phyloP scores from a whole-genome alignment of 768 basidiomycete genomes.

The Pleurotus tuber-regium region DNA sequence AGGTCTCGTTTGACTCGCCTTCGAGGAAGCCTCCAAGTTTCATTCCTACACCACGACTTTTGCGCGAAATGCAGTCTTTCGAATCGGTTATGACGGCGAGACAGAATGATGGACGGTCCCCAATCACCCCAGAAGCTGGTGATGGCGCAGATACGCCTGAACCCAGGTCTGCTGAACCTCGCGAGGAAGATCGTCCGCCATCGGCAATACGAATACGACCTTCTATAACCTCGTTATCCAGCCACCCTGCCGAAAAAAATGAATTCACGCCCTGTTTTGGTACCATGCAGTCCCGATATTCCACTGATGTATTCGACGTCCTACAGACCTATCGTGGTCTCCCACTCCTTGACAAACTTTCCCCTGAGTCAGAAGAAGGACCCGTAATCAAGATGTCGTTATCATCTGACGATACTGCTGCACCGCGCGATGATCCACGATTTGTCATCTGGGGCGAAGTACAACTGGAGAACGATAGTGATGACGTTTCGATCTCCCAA shows the following conservation, averaged over 20 bases:
- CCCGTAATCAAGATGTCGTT: slow-evolving; percentile 75
- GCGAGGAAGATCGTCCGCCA: slow-evolving; percentile 21
- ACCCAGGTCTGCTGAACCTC: background rate
- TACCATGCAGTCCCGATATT: slow-evolving; percentile 61
- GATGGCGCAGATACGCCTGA: no score
- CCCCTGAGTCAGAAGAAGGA: slow-evolving; percentile 51
- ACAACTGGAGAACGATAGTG: slow-evolving; percentile 29
- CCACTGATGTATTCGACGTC: slow-evolving; percentile 77
- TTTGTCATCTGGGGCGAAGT: slow-evolving; percentile 89
- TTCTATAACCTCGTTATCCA: slow-evolving; percentile 9
- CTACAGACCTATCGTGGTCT: slow-evolving; percentile 78
- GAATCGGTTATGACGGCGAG: slow-evolving; percentile 79
- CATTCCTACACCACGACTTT: slow-evolving; percentile 45
- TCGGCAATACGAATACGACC: slow-evolving; percentile 24
- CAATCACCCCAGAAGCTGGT: slow-evolving; percentile 4
- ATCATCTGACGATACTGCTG: slow-evolving; percentile 60
- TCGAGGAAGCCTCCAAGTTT: slow-evolving; percentile 39
- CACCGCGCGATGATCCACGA: slow-evolving; percentile 83
- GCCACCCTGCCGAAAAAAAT: slow-evolving; percentile 16
- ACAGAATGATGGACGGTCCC: slow-evolving; percentile 34
- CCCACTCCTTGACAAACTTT: slow-evolving; percentile 67
- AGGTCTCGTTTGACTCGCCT: slow-evolving; percentile 62
- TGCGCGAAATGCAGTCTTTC: slow-evolving; percentile 88
- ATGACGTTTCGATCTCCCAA: slow-evolving; percentile 37
- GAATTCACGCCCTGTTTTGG: slow-evolving; percentile 39